Evolutionary conservation across 2,329 filamentous ascomycete species (phyloP), one percentile per base, ranked within the genome.

Genomic region (Fusarium guadeloupense): DNA sequence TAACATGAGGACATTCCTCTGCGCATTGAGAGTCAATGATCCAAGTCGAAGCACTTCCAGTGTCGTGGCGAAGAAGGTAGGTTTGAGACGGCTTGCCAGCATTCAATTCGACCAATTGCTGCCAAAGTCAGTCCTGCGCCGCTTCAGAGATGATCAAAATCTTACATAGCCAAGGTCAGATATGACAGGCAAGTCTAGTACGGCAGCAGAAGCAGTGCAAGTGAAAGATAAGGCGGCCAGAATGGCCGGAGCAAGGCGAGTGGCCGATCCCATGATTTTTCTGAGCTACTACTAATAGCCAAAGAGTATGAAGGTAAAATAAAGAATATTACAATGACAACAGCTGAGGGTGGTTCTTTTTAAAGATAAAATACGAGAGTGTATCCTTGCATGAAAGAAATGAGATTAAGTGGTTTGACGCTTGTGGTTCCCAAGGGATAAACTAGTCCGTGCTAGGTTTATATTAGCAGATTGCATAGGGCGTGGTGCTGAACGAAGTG

Each of bases 21-120:
- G 68, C 66, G 57, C 70, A 75, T 12, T 44, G 49, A 16, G 19
- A 41, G 25, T 73, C 71, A 30, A 73, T 51, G 6, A 75, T 66
- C 74, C 75, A 77, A 1, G 74, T 47, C 0, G 75, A 71, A 2
- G 74, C 49, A 46, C 72, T 76, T 19, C 75, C 75, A 0, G 74
- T 77, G 55, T 77, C 74, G 51, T 75, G 76, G 10, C 67, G 52
- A 6, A 77, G 66, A 2, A 62, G 57, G 50, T 71, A 69, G 1
- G 49, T 58, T 40, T 69, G 60, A 9, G 61, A 31, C 0, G 75
- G 75, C 4, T 70, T 73, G 33, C 75, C 75, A 4, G 59, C 44
- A 3, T 25, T 26, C 1, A 65, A 16, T 6, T 65, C 7, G 0
- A 65, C 56, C 51, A 64, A 28, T 39, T 45, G 30, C 61, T 64